These are phyloP conservation scores for Vaccinium macrocarpon DNA, from an alignment of 148 eudicot species.

Conservation along the genomic window DNA sequence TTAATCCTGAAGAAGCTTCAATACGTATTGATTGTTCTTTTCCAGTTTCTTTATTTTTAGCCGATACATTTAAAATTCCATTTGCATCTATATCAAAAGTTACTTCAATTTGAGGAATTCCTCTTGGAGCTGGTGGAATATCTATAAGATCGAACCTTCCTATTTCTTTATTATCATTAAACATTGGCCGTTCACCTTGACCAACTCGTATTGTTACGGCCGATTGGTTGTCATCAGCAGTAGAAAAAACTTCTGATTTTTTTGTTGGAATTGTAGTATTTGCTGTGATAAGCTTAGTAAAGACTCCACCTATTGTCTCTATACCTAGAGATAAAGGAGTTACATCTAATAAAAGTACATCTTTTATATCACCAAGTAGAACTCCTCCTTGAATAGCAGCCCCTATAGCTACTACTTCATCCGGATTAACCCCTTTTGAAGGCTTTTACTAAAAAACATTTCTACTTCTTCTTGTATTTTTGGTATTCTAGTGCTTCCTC, in stretches of 20 bases:
- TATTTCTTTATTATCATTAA: conserved; percentile 40
- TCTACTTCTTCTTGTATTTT: conserved; percentile 35
- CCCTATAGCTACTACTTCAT: conserved; percentile 37
- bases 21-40: conserved; percentile 38
- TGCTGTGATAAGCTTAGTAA: conserved; percentile 29
- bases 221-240: conserved; percentile 54
- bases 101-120: conserved; percentile 50
- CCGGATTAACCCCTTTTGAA: conserved; percentile 36
- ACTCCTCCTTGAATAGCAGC: conserved; percentile 42
- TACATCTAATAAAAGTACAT: conserved; percentile 26
- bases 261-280: conserved; percentile 38
- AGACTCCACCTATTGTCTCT: conserved; percentile 37
- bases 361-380: conserved; percentile 35
- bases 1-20: conserved; percentile 45
- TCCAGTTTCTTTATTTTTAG: conserved; percentile 25
- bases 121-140: conserved; percentile 54
- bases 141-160: conserved; percentile 49
- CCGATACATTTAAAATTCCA: conserved; percentile 53
- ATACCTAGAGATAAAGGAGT: conserved; percentile 33
- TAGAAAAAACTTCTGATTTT: conserved; percentile 44
- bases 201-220: conserved; percentile 46
- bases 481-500: conserved; percentile 41
- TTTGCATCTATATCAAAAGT: conserved; percentile 53
- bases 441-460: conserved; percentile 30
- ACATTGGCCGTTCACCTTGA: conserved; percentile 58